Evolutionary conservation across 2,329 filamentous ascomycete species (phyloP), one percentile per base, ranked within the genome.

Genomic region (Aotearoamyces nothofagi): DNA sequence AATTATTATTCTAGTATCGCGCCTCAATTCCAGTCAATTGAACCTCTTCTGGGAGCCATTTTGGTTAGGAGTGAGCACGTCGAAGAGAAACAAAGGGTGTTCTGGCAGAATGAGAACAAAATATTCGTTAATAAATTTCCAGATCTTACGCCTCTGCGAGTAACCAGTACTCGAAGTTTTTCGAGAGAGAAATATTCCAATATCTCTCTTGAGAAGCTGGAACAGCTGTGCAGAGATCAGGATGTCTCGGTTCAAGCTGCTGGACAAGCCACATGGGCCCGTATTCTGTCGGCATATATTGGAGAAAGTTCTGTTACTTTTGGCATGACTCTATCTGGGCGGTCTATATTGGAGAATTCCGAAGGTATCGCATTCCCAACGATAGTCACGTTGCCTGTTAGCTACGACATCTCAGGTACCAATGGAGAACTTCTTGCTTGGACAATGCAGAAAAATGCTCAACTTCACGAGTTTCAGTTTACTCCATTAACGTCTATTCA

Each of bases 321-420:
- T 47, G 87, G 86, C 0, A 62, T 79, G 9, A 80, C 86, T 1
- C 58, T 93, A 5, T 86, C 86, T 6, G 83, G 83, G 1, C 63
- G 83, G 17, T 71, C 57, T 16, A 44, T 65, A 3, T 61, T 63
- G 1, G 63, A 75, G 4, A 56, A 62, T n/a, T 69, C 73, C 0
- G 59, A 65, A 11, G 47, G 60, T 5, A 63, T 67, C 4, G 61
- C 69, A 0, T 80, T 94, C 29, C 86, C 87, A 1, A 87, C 79
- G 45, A 70, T 94, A 31, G 75, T 77, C 1, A 93, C 84, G 0
- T 51, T 93, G 2, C 87, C 87, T 0, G 63, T 90, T 1, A 50
- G 75, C 8, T 67, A 69, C n/a, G 49, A 58, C 13, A 61, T 78
- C 11, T 46, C 48, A 2, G 46, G 59, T 0, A 66, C 61, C 0